Evolutionary conservation across 2,329 filamentous ascomycete genomes (phyloP).

Genomic region (Aspergillus caelatus): DNA sequence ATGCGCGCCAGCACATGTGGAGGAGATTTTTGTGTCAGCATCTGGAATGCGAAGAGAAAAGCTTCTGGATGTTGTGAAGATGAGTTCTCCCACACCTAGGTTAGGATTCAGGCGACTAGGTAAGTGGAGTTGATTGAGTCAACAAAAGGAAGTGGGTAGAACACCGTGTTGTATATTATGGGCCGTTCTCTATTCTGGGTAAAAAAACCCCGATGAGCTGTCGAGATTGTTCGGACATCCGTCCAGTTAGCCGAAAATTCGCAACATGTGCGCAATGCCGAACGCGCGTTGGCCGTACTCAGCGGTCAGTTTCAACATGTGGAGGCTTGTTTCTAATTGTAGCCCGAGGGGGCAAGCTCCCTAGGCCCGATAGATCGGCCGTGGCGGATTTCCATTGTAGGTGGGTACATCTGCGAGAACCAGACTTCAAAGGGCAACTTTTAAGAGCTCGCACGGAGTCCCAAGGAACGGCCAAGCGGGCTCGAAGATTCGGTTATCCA

Average conservation of each 20-base stretch:
- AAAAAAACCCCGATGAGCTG: not conserved
- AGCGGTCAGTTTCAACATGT: slow-evolving; percentile 3
- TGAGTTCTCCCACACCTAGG: not conserved
- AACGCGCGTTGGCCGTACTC: not conserved
- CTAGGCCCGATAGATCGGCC: not conserved
- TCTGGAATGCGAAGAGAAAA: not conserved
- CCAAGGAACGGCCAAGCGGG: slow-evolving; percentile 6
- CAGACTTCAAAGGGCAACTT: not conserved
- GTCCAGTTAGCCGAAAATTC: not conserved
- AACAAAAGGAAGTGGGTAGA: not conserved
- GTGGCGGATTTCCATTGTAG: not conserved
- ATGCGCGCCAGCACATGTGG: not conserved
- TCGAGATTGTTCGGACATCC: not conserved
- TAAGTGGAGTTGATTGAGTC: not conserved
- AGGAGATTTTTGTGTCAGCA: not conserved
- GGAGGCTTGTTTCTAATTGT: slow-evolving; percentile 3
- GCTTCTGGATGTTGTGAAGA: not conserved
- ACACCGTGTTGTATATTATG: not conserved
- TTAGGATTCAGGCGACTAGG: not conserved
- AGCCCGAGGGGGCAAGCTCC: not conserved
- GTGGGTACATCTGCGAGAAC: not conserved
- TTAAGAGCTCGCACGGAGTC: not conserved
- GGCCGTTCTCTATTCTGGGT: not conserved
- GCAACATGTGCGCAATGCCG: not conserved
- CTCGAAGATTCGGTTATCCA: slow-evolving; percentile 9